phyloP scores from a whole-genome alignment of 2,329 filamentous ascomycete genomes.

The Botryotinia narcissicola region DNA sequence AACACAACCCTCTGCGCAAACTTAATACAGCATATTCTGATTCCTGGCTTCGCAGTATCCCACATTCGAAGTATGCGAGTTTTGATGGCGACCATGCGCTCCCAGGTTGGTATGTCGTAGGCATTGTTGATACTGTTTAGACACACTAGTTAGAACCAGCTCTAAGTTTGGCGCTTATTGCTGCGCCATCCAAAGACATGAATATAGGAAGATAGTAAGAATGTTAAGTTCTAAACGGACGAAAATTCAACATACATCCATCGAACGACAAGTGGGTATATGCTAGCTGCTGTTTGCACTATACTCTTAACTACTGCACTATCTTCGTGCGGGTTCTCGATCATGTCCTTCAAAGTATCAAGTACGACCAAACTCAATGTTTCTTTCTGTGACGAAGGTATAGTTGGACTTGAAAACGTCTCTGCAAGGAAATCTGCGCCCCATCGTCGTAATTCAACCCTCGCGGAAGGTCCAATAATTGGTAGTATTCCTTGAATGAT shows the following conservation, averaged over 20 bases:
- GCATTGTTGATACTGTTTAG: conserved; percentile 75
- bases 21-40: conserved; percentile 94
- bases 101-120: conserved; percentile 79
- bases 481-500: conserved; percentile 92
- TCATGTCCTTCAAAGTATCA: conserved; percentile 68
- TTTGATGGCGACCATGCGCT: conserved; percentile 85
- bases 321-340: conserved; percentile 74
- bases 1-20: conserved; percentile 92
- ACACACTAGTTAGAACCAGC: conserved; percentile 33
- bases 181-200: not conserved
- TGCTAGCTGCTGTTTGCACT: conserved; percentile 84
- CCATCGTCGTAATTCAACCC: conserved; percentile 87
- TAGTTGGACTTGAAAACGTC: conserved; percentile 87
- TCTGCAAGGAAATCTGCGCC: conserved; percentile 94
- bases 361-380: conserved; percentile 74
- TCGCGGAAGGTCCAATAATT: conserved; percentile 73
- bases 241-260: conserved; percentile 74
- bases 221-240: conserved; percentile 17
- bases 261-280: conserved; percentile 88
- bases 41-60: conserved; percentile 72
- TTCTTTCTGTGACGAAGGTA: conserved; percentile 76
- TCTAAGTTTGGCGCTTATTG: not conserved
- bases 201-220: not conserved
- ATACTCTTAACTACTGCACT: conserved; percentile 77
- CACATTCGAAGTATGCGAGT: conserved; percentile 82